Conservation (phyloP, 495 filamentous ascomycete species). For the Penicillium ochrochloron region DNA sequence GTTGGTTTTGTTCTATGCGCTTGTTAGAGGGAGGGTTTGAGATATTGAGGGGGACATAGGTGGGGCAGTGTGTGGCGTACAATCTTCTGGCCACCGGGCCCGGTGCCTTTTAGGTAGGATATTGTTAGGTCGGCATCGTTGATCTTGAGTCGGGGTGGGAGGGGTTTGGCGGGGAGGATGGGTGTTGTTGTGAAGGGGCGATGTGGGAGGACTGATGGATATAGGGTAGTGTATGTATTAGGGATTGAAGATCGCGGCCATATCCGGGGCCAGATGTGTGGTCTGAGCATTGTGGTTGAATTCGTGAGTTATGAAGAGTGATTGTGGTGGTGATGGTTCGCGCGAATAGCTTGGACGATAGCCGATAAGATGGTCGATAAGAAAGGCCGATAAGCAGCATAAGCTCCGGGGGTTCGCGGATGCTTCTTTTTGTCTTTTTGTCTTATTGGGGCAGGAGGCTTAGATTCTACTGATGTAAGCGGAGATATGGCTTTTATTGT, state of each 20-base stretch:
- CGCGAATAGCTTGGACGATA: not conserved
- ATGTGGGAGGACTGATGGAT: not conserved
- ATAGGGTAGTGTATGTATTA: not conserved
- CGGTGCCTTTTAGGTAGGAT: conserved; percentile 86
- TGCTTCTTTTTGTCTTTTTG: not conserved
- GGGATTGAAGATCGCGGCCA: not conserved
- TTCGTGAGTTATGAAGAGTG: not conserved
- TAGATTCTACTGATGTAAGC: not conserved
- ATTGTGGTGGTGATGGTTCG: not conserved
- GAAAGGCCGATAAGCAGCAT: not conserved
- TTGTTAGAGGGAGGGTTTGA: not conserved
- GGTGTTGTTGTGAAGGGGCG: conserved; percentile 37
- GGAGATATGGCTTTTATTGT: not conserved
- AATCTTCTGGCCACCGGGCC: conserved; percentile 96
- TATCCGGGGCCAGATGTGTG: conserved; percentile 6
- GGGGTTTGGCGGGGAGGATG: conserved; percentile 48
- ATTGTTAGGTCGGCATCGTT: conserved; percentile 79
- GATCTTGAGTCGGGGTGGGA: conserved; percentile 78
- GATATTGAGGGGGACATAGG: not conserved
- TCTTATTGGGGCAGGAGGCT: not conserved
- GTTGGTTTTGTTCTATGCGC: conserved; percentile 84
- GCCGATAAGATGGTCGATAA: conserved; percentile 5
- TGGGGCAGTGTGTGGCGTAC: conserved; percentile 24
- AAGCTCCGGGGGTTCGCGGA: not conserved
- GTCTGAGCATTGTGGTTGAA: conserved; percentile 1